These are phyloP conservation scores for Phytomonas sp. DNA, from an alignment of 208 protist genomes.

Conservation along the genomic window DNA sequence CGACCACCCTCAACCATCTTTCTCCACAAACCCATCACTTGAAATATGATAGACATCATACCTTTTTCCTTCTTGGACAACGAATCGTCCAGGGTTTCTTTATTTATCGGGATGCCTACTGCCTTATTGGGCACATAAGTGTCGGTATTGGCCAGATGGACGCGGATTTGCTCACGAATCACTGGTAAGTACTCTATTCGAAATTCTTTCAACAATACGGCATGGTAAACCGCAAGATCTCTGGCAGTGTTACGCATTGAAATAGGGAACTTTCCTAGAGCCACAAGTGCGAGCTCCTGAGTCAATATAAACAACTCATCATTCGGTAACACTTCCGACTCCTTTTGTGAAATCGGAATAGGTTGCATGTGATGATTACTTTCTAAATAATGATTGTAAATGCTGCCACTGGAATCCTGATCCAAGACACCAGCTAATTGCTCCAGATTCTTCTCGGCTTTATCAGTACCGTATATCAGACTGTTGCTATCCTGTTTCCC, in stretches of 20 bases:
- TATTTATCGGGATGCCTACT: background rate
- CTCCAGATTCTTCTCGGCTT: background rate
- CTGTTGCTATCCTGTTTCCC: background rate
- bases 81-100: background rate
- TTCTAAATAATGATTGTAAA: background rate
- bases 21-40: background rate
- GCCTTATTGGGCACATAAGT: background rate
- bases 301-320: background rate
- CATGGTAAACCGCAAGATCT: background rate
- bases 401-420: background rate
- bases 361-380: background rate
- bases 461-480: background rate
- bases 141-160: background rate
- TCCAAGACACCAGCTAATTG: background rate
- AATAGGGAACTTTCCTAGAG: background rate
- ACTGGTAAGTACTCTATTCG: background rate
- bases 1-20: background rate
- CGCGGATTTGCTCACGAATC: background rate
- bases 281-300: background rate
- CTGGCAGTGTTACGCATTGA: background rate
- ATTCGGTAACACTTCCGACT: background rate
- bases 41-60: background rate
- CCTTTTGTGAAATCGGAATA: background rate
- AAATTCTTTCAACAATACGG: background rate
- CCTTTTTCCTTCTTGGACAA: background rate